Evolutionary conservation across 208 protist genomes (phyloP), one percentile per base, ranked within the genome.

Genomic region (Leishmania lainsoni): DNA sequence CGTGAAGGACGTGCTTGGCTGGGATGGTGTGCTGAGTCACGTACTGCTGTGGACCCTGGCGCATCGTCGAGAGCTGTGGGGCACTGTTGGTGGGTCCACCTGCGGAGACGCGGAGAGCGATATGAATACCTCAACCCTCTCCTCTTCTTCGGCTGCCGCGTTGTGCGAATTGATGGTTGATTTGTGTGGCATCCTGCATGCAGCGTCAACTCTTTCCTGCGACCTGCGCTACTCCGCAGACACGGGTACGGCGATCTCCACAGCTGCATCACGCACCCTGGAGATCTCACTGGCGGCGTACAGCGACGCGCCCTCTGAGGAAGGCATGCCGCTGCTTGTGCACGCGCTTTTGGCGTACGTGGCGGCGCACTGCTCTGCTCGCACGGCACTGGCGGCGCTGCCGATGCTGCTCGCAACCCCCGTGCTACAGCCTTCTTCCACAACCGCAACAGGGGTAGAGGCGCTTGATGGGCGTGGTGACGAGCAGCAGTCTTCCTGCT

Each of bases 21-120:
- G 85, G 87, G 91, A 94, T 68, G 66, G 39, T 10, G 54, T 92
- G 56, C 82, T 94, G 61, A 79, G 79, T 68, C 88, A 92, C 72
- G 66, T 74, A 5, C 81, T 92, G 54, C 80, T 89, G 75, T 94
- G 91, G 91, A 73, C 79, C 29, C 78, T 92, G 42, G 61, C 85
- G 0, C 85, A 89, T 73, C 83, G 83, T 52, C 51, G 76, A 39
- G 68, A 68, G 42, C n/a, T 87, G 56, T 86, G 82, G 66, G 32
- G 20, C 49, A 42, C 26, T 10, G 26, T 16, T 75, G 71, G 48
- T 61, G 16, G 32, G n/a, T 14, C n/a, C 45, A 35, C 14, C 49
- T 61, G 71, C 51, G 29, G 45, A 12, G 48, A 39, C 22, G 71
- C 49, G 22, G 71, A 59, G 49, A 29, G 16, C 16, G 16, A n/a